These are phyloP conservation scores for Pelargonium myrrhifolium DNA, from an alignment of 441 rosid species.

Conservation along the genomic window DNA sequence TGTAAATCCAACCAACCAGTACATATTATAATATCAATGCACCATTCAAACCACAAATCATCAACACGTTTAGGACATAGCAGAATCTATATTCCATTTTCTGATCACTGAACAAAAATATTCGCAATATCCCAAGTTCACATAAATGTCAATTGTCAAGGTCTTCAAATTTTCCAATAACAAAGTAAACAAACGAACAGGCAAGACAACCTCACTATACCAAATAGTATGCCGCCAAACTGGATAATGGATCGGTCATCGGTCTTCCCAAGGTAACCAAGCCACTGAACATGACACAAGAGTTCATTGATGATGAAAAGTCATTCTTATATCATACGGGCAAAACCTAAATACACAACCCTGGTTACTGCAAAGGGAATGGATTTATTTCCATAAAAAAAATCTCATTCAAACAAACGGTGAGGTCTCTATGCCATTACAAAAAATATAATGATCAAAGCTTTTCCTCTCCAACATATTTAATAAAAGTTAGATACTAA, in stretches of 20 bases:
- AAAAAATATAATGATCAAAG: no score
- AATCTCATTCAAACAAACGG: neutral
- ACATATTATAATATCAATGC: neutral
- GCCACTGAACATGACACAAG: neutral
- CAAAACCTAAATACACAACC: neutral
- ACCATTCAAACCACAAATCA: neutral
- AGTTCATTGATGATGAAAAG: neutral
- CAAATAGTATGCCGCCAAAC: neutral
- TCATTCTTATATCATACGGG: neutral
- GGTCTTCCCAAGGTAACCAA: neutral
- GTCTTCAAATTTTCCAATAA: neutral
- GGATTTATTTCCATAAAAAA: neutral
- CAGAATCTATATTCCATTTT: neutral
- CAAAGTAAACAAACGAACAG: neutral
- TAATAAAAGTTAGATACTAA: neutral
- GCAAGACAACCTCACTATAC: neutral
- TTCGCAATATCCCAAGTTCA: neutral
- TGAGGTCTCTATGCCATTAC: neutral
- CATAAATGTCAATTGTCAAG: neutral
- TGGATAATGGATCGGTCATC: neutral
- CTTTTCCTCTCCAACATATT: no score
- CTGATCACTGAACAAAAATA: neutral
- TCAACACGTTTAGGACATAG: neutral
- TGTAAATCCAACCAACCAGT: neutral
- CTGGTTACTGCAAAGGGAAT: neutral